Evolutionary conservation across 2,329 filamentous ascomycete genomes (phyloP), one percentile per base, ranked within the genome.

Genomic region (Hysterium pulicare): DNA sequence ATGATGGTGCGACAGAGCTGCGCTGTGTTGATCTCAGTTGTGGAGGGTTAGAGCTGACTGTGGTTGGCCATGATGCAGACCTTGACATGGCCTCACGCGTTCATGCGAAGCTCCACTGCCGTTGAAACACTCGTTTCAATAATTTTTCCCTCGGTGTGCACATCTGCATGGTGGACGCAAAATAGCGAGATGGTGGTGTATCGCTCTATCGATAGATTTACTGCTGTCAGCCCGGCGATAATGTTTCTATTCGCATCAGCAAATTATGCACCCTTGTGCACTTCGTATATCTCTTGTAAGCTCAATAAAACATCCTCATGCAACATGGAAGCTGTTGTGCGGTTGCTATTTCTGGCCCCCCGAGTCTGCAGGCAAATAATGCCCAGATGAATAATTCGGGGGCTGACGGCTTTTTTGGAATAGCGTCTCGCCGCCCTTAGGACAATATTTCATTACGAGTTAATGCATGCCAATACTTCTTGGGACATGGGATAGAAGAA

Each of bases 1-100:
- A n/a, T 47, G 19, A 62, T 66, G 62, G 62, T 66, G 62, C 58
- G 59, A 66, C 62, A 53, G 36, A 33, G 41, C 43, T 49, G 30
- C 49, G 51, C 48, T 41, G 50, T 55, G 47, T n/a, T 41, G 44
- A 42, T 40, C 33, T 47, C 38, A 24, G 45, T 46, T 40, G 46
- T 51, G 48, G 49, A 54, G 52, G 54, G 48, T 45, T 41, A 49
- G 42, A 32, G 20, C 45, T 24, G 21, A 31, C 43, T 38, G 42
- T 51, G 47, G 56, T 57, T 58, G 55, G 50, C 46, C 47, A 45
- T 39, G 20, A 45, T 53, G 52, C 48, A 49, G 30, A 44, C 41
- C 42, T 35, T 47, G 41, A 40, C 46, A 41, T 48, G 34, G 48
- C 33, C 31, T 10, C 21, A 4, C 8, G 4, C 39, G 40, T 33